Percentiles rank a stretch among this genome's conserved stretches.
These are phyloP conservation scores for Rosa lucieae DNA, from an alignment of 306 rosid genomes.

Conservation along the genomic window DNA sequence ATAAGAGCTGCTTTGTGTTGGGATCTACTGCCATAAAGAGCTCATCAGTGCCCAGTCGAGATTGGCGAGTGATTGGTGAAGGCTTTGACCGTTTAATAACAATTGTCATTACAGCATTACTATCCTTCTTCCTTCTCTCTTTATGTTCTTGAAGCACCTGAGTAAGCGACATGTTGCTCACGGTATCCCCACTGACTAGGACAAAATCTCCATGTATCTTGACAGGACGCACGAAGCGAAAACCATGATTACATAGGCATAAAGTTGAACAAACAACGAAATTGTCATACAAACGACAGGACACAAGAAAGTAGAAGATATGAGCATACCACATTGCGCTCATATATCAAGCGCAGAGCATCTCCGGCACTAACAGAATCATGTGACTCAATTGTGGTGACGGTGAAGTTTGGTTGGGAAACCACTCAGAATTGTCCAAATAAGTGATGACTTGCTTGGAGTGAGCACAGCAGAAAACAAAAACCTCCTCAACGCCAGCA, in stretches of 20 bases:
- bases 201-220: slow-evolving; percentile 98
- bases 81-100: slow-evolving; percentile 87
- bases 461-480: slow-evolving; percentile 91
- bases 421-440: slow-evolving; percentile 81
- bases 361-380: slow-evolving; percentile 92
- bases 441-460: slow-evolving; percentile 80
- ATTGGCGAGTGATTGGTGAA: slow-evolving; percentile 69
- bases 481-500: slow-evolving; percentile 95
- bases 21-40: slow-evolving; percentile 91
- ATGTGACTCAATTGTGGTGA: slow-evolving; percentile 79
- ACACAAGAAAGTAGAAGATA: too few species aligned
- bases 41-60: slow-evolving; percentile 98
- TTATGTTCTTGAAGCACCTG: slow-evolving; percentile 86
- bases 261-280: too few species aligned
- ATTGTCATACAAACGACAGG: too few species aligned
- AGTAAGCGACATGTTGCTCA: slow-evolving; percentile 97
- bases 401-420: slow-evolving; percentile 69
- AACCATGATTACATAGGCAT: too few species aligned
- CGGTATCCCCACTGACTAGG: slow-evolving; percentile 91
- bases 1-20: slow-evolving; percentile 75
- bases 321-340: slow-evolving; percentile 83
- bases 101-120: slow-evolving; percentile 95
- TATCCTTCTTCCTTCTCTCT: slow-evolving; percentile 88
- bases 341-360: slow-evolving; percentile 82
- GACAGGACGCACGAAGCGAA: neutral